Evolutionary conservation across 495 filamentous ascomycete species (phyloP).

Genomic region (Hyphodiscus hymeniophilus): DNA sequence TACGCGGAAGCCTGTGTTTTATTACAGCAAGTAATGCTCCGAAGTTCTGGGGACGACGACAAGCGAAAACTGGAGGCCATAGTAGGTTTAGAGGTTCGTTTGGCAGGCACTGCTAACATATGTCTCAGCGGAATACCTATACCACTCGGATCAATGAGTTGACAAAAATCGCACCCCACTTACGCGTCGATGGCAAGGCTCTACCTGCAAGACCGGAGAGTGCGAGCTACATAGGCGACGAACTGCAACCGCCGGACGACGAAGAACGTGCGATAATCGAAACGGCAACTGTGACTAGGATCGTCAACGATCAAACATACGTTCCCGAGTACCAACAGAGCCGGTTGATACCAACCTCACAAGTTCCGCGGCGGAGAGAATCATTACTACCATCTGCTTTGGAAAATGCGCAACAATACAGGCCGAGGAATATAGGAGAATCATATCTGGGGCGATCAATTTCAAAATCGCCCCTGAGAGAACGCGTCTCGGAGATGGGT

Average conservation of each 20-base stretch:
- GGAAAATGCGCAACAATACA: conserved; percentile 17
- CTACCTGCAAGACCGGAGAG: conserved; percentile 73
- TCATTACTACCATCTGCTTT: conserved; percentile 23
- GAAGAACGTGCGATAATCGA: conserved; percentile 36
- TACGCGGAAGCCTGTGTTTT: conserved; percentile 84
- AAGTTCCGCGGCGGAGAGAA: conserved; percentile 26
- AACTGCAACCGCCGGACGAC: conserved; percentile 41
- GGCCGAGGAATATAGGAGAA: conserved; percentile 16
- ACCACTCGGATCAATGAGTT: conserved; percentile 81
- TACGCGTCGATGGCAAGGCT: conserved; percentile 53
- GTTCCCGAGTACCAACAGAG: conserved; percentile 22
- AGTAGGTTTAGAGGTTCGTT: conserved; percentile 63
- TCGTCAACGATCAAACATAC: conserved; percentile 25
- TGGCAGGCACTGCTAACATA: conserved; percentile 5
- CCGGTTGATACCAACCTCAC: conserved; percentile 24
- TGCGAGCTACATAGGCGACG: conserved; percentile 50
- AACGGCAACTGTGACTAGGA: conserved; percentile 36
- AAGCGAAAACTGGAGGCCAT: conserved; percentile 79
- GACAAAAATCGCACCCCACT: conserved; percentile 55
- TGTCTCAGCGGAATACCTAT: conserved; percentile 71
- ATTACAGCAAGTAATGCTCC: conserved; percentile 76
- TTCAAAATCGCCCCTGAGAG: conserved; percentile 34
- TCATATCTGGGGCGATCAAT: conserved; percentile 36
- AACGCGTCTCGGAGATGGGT: conserved; percentile 29
- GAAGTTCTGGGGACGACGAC: conserved; percentile 77